A percentile compares a stretch with the other conserved stretches of the same genome.
phyloP scores from a whole-genome alignment of 345 rosid genomes.

The Brassica cretica region DNA sequence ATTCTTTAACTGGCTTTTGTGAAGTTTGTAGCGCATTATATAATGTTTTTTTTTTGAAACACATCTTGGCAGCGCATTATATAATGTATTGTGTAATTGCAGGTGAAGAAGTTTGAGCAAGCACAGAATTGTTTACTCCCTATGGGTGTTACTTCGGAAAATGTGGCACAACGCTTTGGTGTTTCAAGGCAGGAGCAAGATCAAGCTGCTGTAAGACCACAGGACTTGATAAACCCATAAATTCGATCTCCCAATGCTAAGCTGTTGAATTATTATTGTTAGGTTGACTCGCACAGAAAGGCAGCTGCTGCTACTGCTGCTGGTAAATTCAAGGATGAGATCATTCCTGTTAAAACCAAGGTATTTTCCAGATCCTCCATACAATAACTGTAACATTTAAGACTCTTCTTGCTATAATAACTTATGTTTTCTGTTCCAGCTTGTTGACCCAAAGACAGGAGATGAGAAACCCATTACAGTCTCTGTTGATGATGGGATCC shows the following conservation, averaged over 20 bases:
- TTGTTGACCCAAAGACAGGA: slow-evolving; percentile 94
- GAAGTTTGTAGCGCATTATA: not conserved
- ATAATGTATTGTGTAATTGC: slow-evolving; percentile 27
- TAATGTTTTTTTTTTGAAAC: too few species aligned
- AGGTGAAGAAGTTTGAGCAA: slow-evolving; percentile 75
- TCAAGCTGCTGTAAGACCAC: slow-evolving; percentile 88
- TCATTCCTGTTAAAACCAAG: slow-evolving; percentile 91
- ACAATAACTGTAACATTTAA: not conserved
- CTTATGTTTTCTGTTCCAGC: slow-evolving; percentile 46
- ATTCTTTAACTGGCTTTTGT: not conserved
- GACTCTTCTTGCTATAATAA: slow-evolving; percentile 9
- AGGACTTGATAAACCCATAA: slow-evolving; percentile 7
- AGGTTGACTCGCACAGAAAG: slow-evolving; percentile 98
- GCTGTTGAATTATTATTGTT: slow-evolving; percentile 26
- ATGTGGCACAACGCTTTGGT: slow-evolving; percentile 92
- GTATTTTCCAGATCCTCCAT: slow-evolving; percentile 41
- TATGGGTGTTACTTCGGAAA: slow-evolving; percentile 98
- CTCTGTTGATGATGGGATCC: slow-evolving; percentile 94
- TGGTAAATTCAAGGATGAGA: slow-evolving; percentile 96
- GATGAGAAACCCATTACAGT: slow-evolving; percentile 72
- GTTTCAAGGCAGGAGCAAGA: slow-evolving; percentile 96
- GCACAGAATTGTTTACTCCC: slow-evolving; percentile 96
- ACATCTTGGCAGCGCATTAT: not conserved
- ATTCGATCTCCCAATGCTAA: slow-evolving; percentile 7
- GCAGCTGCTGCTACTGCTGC: slow-evolving; percentile 97